Base-by-base conservation (phyloP, 768 basidiomycete species). In the Boletus reticuloceps region DNA sequence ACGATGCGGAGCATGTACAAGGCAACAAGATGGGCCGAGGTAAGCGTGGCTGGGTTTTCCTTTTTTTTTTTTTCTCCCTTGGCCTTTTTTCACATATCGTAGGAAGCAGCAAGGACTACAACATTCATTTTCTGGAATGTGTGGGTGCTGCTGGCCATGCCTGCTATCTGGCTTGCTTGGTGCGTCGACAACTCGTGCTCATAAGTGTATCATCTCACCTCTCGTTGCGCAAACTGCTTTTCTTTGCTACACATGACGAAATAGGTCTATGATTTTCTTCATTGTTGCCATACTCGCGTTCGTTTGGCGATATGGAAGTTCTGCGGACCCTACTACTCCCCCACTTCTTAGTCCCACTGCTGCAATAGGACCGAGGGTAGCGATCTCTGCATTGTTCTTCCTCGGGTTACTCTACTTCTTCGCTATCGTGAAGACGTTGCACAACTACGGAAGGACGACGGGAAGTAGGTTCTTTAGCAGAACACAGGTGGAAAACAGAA, bases 1-100 rank as follows among this genome's bases (percentile, higher is more conserved):
- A 82, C 79, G 1, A 90, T 91, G 88, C 77, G 80, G 41, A 86
- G 77, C 58, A 86, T 88, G 82, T 75, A 82, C 60, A 81, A 82
- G 54, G 88, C 88, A 1, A 82, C 83, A 9, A 78, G 79, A 53
- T 91, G 87, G 85, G 86, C 87, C 12, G 83, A 88, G 71, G 87
- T 86, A 62, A 14, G 69, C n/a, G 11, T 41, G 22, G 34, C 47
- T 43, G 5, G 2, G 1, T 11, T 46, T 38, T 20, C 14, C 4
- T 6, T 11, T n/a, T 37, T 41, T 36, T n/a, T n/a, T 1, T 11
- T 46, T 38, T 20, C 12, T 22, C 12, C 1, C 37, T 54, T 19
- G 50, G 4, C 14, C 4, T 6, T 11, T n/a, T 37, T 41, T 36
- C 10, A 12, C 9, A 7, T 12, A 19, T 16, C 4, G 22, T 56